A percentile compares a stretch with the other conserved stretches of the same genome.
phyloP scores from a whole-genome alignment of 768 basidiomycete genomes.

The Lenzites betulinus region DNA sequence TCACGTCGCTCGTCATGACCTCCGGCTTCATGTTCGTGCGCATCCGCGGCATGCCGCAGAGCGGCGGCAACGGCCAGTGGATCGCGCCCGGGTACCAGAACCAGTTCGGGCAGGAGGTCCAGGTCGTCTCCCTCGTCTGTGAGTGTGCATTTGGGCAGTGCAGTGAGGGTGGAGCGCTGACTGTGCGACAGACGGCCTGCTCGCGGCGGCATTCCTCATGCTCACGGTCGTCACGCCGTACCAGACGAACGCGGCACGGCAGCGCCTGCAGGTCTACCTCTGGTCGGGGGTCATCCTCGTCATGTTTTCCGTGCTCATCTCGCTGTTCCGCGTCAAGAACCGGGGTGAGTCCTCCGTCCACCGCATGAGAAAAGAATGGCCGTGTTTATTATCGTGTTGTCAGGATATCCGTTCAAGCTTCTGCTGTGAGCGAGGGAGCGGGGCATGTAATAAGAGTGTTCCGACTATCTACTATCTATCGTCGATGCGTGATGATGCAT shows the following conservation, averaged over 20 bases:
- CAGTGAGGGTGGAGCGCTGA: background rate
- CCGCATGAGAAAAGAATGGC: background rate
- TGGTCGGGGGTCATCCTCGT: constrained; percentile 84
- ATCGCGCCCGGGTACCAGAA: constrained; percentile 88
- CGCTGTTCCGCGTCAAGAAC: constrained; percentile 90
- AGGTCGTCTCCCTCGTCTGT: constrained; percentile 87
- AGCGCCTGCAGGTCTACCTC: constrained; percentile 85
- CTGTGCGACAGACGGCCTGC: constrained; percentile 70
- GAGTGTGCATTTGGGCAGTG: constrained; percentile 36
- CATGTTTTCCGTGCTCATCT: constrained; percentile 84
- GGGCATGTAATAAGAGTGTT: constrained; percentile 21
- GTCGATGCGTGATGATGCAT: constrained; percentile 13
- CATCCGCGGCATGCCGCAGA: constrained; percentile 80
- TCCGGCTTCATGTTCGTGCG: constrained; percentile 96
- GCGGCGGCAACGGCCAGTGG: constrained; percentile 67
- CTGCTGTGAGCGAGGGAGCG: constrained; percentile 48
- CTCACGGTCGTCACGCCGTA: constrained; percentile 80
- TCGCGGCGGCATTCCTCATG: constrained; percentile 79
- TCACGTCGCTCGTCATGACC: constrained; percentile 80
- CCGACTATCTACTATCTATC: constrained; percentile 21
- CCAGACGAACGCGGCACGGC: constrained; percentile 68
- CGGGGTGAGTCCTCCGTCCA: constrained; percentile 51
- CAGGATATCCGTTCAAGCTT: constrained; percentile 83
- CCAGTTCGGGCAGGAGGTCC: constrained; percentile 91
- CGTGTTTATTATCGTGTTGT: background rate